Evolutionary conservation across 2,329 filamentous ascomycete genomes (phyloP).

Genomic region (Colletotrichum tropicale): DNA sequence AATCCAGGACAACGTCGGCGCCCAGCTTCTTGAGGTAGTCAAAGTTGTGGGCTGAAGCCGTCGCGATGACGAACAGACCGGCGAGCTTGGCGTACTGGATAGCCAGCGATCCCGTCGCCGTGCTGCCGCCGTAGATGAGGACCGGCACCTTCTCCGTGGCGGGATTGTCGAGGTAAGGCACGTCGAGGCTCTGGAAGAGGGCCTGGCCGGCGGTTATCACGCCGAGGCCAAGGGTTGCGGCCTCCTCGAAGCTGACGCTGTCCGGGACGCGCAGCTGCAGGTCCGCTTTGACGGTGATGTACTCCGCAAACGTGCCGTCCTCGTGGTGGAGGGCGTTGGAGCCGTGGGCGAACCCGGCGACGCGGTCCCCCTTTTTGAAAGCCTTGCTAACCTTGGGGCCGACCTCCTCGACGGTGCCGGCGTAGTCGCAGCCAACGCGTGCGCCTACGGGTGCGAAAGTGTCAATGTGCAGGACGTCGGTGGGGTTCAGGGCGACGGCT

Average conservation of each 20-base stretch:
- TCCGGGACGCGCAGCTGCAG: slow-evolving; percentile 47
- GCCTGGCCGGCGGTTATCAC: slow-evolving; percentile 48
- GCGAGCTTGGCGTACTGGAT: slow-evolving; percentile 49
- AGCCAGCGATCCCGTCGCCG: slow-evolving; percentile 58
- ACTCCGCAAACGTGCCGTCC: slow-evolving; percentile 45
- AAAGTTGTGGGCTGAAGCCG: slow-evolving; percentile 41
- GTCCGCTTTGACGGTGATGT: slow-evolving; percentile 40
- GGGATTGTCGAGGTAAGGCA: slow-evolving; percentile 46
- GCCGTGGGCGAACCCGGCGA: slow-evolving; percentile 45
- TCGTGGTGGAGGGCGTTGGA: slow-evolving; percentile 25
- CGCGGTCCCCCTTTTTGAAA: slow-evolving; percentile 52
- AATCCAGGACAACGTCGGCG: slow-evolving; percentile 52
- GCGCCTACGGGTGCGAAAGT: slow-evolving; percentile 10
- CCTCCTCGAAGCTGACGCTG: slow-evolving; percentile 47
- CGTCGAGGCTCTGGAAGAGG: slow-evolving; percentile 48
- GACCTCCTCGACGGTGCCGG: slow-evolving; percentile 50
- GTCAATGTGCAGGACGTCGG: slow-evolving; percentile 35
- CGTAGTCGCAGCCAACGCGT: slow-evolving; percentile 48
- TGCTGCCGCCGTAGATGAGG: slow-evolving; percentile 54
- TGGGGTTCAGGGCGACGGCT: slow-evolving; percentile 34
- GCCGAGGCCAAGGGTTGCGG: slow-evolving; percentile 46
- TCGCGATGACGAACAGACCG: slow-evolving; percentile 42
- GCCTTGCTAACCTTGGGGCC: slow-evolving; percentile 44
- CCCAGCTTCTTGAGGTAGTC: slow-evolving; percentile 45
- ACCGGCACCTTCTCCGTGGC: not conserved